A percentile compares a stretch with the other conserved stretches of the same genome.
These are phyloP conservation scores for Paramecium tetraurelia DNA, from an alignment of 73 alveolate species.

Conservation along the genomic window DNA sequence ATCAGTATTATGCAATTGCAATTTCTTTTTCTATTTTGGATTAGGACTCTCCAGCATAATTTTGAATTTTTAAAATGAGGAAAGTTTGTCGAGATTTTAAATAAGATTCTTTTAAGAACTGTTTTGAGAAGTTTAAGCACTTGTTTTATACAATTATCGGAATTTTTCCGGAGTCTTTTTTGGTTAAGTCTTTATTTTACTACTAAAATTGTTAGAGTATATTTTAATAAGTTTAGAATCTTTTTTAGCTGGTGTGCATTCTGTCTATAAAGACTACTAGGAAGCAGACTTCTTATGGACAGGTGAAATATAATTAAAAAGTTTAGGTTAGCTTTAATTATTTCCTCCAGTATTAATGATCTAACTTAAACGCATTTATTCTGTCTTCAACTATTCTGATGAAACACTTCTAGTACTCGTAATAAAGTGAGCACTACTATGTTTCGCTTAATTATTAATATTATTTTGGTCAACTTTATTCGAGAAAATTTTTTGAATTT, in stretches of 20 bases:
- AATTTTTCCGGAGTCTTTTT: background rate
- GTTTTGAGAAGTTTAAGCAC: background rate
- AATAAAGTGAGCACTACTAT: conserved; percentile 18
- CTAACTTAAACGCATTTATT: background rate
- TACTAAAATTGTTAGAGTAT: background rate
- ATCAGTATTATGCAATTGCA: background rate
- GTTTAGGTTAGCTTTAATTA: background rate
- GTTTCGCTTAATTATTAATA: background rate
- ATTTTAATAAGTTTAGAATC: background rate
- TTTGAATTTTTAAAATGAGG: background rate
- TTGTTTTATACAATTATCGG: background rate
- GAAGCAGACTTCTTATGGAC: background rate
- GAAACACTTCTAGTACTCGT: conserved; percentile 17
- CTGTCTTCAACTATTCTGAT: conserved; percentile 13
- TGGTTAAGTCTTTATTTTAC: background rate
- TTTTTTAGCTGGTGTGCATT: background rate
- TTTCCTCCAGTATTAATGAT: background rate
- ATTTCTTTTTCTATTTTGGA: background rate
- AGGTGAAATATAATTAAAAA: background rate
- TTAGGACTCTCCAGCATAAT: conserved; percentile 10
- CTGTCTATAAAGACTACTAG: background rate
- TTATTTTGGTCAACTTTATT: background rate
- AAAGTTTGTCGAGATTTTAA: background rate
- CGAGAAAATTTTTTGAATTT: background rate
- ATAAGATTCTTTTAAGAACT: background rate